Evolutionary conservation across 1,284 basidiomycete species (phyloP), one percentile per base, ranked within the genome.

Genomic region (Irpex sp.): DNA sequence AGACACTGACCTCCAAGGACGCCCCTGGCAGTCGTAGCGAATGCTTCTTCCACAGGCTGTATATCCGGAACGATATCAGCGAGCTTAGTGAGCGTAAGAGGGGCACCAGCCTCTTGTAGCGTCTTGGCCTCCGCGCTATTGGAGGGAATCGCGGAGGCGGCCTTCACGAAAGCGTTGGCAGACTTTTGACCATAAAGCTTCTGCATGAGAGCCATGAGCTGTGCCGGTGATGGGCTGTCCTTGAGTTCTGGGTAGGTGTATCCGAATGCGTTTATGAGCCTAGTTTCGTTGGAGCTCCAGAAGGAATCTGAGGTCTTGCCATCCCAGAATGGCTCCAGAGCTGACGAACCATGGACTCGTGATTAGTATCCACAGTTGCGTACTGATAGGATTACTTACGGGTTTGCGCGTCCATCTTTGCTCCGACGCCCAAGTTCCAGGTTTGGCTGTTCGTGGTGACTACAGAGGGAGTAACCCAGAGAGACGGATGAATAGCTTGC

Each of bases 231-330:
- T 81, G 70, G 19, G 58, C 49, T 36, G 43, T 69, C 73, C 57
- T 78, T 76, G 70, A 81, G 81, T 47, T 82, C 80, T 6, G 80
- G 79, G 64, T 82, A 82, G 0, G 77, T 74, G 64, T 82, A 82
- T 19, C 75, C 72, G 9, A 81, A 67, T 5, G 61, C 63, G 3
- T 60, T 56, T 0, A 73, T 72, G 46, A 62, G 63, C 0, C 55
- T 58, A 4, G 72, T 58, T 8, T 68, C 63, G 3, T 66, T 51
- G 1, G 78, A 78, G 17, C 64, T 65, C 76, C 76, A 78, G 68
- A 69, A 77, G 5, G 66, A 68, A 4, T 57, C 58, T 59, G 73
- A 69, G 3, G 69, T 15, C n/a, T 31, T 31, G 31, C 35, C 66
- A 17, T 70, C 64, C 74, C 71, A 72, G 68, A 76, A 75, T 5